A percentile compares a stretch with the other conserved stretches of the same genome.
These are phyloP conservation scores for Meyerozyma guilliermondii DNA, from an alignment of 1,139 yeast species.

Conservation along the genomic window DNA sequence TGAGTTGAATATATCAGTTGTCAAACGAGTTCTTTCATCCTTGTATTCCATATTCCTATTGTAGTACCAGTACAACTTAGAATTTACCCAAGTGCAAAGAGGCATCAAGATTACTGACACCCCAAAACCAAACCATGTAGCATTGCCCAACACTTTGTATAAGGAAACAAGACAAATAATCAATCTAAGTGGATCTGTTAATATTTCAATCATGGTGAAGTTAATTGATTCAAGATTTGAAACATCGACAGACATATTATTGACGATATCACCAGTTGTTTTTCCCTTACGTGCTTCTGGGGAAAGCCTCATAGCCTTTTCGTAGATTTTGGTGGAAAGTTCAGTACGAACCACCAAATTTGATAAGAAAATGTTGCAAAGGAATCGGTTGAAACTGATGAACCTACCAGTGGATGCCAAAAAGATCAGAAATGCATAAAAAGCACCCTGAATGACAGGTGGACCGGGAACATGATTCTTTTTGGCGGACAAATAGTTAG, in stretches of 20 bases:
- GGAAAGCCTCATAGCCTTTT: constrained; percentile 30
- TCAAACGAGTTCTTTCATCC: constrained; percentile 34
- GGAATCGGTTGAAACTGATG: constrained; percentile 22
- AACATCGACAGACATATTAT: constrained; percentile 35
- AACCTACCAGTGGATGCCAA: constrained; percentile 20
- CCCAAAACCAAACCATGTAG: constrained; percentile 32
- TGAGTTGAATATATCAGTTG: constrained; percentile 35
- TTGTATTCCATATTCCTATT: constrained; percentile 24
- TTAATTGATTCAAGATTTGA: constrained; percentile 19
- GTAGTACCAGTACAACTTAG: constrained; percentile 22
- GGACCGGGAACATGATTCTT: constrained; percentile 11
- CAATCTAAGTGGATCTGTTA: constrained; percentile 28
- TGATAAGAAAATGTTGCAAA: constrained; percentile 12
- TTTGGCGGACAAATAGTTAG: constrained; percentile 12
- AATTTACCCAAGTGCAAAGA: constrained; percentile 24
- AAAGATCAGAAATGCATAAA: constrained; percentile 26
- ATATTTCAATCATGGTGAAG: constrained; percentile 20
- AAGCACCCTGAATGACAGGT: constrained; percentile 26
- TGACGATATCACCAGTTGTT: constrained; percentile 37
- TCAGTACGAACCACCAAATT: constrained; percentile 11
- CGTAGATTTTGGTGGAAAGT: constrained; percentile 26
- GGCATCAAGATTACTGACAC: constrained; percentile 32
- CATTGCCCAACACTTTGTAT: constrained; percentile 25
- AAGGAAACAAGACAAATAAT: constrained; percentile 23
- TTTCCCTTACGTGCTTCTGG: constrained; percentile 35